These are phyloP conservation scores for Neonectria magnoliae DNA, from an alignment of 2,329 filamentous ascomycete species.

Conservation along the genomic window DNA sequence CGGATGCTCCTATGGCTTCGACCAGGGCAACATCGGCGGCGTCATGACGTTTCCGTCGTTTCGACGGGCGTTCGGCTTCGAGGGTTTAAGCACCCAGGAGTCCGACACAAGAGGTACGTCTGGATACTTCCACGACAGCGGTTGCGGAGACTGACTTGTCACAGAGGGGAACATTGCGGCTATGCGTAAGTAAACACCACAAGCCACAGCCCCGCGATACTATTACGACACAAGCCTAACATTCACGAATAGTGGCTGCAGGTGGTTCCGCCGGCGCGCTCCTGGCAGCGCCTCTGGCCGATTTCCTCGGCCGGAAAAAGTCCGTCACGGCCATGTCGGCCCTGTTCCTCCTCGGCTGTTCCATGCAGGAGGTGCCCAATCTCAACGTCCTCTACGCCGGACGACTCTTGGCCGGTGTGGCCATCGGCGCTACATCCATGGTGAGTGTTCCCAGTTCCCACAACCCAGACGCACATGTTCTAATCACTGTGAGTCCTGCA, in stretches of 20 bases:
- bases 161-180: conserved; percentile 22
- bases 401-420: conserved; percentile 10
- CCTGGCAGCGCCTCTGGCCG: conserved; percentile 12
- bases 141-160: background rate
- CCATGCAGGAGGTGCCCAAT: conserved; percentile 16
- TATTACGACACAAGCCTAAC: background rate
- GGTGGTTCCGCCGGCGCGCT: conserved; percentile 18
- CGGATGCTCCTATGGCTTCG: conserved; percentile 16
- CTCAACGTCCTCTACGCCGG: conserved; percentile 17
- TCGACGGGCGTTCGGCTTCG: conserved; percentile 18
- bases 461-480: too few species aligned
- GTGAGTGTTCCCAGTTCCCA: too few species aligned
- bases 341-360: conserved; percentile 12
- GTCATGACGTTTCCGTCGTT: conserved; percentile 19
- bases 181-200: conserved; percentile 10
- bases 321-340: conserved; percentile 14
- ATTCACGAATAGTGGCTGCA: conserved; percentile 12
- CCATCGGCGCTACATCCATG: conserved; percentile 19
- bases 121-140: background rate
- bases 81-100: background rate
- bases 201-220: background rate
- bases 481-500: background rate
- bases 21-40: conserved; percentile 19
- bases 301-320: conserved; percentile 21
- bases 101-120: conserved; percentile 10